Conservation (phyloP, 2,329 filamentous ascomycete species). For the Xylariales sp. region DNA sequence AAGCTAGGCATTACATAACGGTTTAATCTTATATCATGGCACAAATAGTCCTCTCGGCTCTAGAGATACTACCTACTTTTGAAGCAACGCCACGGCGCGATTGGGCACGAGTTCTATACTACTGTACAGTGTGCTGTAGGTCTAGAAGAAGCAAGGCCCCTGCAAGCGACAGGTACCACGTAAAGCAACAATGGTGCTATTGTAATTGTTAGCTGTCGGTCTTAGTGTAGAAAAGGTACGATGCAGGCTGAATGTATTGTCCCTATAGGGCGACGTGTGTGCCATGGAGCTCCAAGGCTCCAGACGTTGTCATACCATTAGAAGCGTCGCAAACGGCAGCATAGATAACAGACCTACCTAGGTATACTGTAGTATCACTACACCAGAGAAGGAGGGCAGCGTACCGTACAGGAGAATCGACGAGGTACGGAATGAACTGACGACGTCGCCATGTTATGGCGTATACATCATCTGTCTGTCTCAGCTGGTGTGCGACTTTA, state of each 20-base stretch:
- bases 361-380: constrained; percentile 13
- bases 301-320: constrained; percentile 28
- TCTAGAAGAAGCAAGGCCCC: background rate
- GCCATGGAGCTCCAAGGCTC: constrained; percentile 21
- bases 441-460: constrained; percentile 29
- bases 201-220: background rate
- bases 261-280: constrained; percentile 31
- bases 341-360: constrained; percentile 5
- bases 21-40: constrained; percentile 2
- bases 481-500: constrained; percentile 35
- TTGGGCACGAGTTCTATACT: too few relatives aligned
- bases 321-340: constrained; percentile 31
- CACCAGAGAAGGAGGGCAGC: constrained; percentile 13
- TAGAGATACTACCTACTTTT: background rate
- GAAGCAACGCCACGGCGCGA: background rate
- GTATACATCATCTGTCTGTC: constrained; percentile 36
- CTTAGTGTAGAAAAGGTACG: constrained; percentile 11
- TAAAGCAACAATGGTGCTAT: constrained; percentile 3
- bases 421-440: constrained; percentile 28
- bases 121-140: too few relatives aligned
- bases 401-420: background rate
- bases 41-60: background rate
- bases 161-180: background rate
- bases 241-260: constrained; percentile 25
- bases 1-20: constrained; percentile 18